Evolutionary conservation across 2,329 filamentous ascomycete species (phyloP), one percentile per base, ranked within the genome.

Genomic region (Botryotinia globosa): DNA sequence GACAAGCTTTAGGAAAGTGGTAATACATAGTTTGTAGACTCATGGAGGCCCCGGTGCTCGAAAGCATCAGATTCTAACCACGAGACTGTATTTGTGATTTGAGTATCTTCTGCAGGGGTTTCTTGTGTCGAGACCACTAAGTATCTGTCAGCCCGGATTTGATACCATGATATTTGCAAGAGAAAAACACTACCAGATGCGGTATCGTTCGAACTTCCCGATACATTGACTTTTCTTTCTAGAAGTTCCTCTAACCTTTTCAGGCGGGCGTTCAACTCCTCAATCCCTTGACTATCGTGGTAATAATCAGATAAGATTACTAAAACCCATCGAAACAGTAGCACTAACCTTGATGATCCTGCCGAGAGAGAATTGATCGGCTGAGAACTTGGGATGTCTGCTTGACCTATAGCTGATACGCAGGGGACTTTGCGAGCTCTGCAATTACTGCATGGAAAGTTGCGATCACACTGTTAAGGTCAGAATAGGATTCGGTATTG

Each of bases 381-480:
- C 3, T 34, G 42, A 22, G 29, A 29, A 20, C 16, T 22, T 66
- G 37, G 20, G n/a, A 51, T 25, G 37, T 67, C 22, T 48, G 45
- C n/a, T 7, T 22, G 29, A 32, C 48, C 25, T 34, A 25, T 16
- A 14, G 62, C 51, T 20, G 64, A 72, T 42, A 48, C 25, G 14
- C 68, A 73, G 32, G 29, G 56, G 7, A 76, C 16, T 32, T 71
- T 74, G 48, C 76, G 67, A 42, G 74, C 76, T n/a, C 69, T 64
- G 62, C 77, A 78, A 70, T 79, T 79, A 16, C 76, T 76, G 58
- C 77, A 79, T n/a, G 77, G 77, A 37, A 71, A 69, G 37, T 58
- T 70, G 9, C 78, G 74, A 69, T 78, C 77, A 68, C 78, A 78
- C 69, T 77, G 75, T n/a, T 2, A 5, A 65, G 3, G 12, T 66